A percentile compares a stretch with the other conserved stretches of the same genome.
phyloP scores from a whole-genome alignment of 257 asterid species.

The Solanum virginianum region DNA sequence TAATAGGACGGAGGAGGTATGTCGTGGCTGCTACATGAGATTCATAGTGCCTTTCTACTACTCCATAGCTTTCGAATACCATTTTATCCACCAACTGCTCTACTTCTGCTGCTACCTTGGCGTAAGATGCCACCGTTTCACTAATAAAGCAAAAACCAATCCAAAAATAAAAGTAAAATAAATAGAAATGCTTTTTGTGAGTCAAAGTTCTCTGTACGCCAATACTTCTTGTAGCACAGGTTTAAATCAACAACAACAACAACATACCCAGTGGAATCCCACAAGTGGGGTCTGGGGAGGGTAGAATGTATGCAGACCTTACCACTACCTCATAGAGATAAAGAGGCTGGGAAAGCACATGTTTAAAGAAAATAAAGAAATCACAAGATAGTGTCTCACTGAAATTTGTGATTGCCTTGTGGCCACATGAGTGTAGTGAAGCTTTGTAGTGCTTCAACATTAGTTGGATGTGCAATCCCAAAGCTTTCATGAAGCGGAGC shows the following conservation, averaged over 20 bases:
- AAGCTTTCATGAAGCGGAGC: conserved; percentile 53
- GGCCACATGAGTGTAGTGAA: conserved; percentile 56
- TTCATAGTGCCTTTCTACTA: conserved; percentile 26
- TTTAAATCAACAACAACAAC: no score
- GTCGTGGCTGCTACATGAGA: conserved; percentile 31
- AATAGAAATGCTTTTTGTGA: no score
- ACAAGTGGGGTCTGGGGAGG: no score
- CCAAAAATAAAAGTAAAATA: background rate
- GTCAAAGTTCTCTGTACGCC: no score
- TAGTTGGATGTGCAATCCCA: conserved; percentile 46
- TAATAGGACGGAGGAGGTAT: conserved; percentile 33
- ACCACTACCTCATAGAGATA: no score
- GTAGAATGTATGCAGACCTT: no score
- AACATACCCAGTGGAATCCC: no score
- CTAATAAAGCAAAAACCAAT: background rate
- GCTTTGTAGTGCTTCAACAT: conserved; percentile 12
- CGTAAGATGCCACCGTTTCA: conserved; percentile 26
- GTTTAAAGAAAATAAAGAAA: no score
- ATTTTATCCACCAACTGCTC: conserved; percentile 38
- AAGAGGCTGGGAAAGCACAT: no score
- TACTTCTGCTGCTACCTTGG: conserved; percentile 27
- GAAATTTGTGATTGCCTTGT: conserved; percentile 27
- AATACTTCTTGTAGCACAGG: no score
- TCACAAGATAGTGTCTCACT: conserved; percentile 3
- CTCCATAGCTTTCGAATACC: conserved; percentile 47